Percentiles rank a stretch among this genome's conserved stretches.
Evolutionary conservation across 495 filamentous ascomycete species (phyloP).

Genomic region (Opeltia flavorubescens): DNA sequence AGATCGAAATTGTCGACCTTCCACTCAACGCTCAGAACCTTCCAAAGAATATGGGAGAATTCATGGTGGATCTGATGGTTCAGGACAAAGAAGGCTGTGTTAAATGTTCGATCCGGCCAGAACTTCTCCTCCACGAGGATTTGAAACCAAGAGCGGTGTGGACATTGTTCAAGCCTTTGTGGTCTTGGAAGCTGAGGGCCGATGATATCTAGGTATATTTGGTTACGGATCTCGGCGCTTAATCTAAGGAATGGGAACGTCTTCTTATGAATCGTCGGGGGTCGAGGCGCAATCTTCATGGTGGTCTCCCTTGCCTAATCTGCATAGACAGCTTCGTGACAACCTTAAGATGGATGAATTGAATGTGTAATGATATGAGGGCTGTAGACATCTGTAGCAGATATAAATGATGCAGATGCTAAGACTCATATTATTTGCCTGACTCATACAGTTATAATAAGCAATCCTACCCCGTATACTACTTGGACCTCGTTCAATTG

Average conservation of each 20-base stretch:
- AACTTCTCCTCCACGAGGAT: background rate
- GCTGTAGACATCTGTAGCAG: no score
- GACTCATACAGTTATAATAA: no score
- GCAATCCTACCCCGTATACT: no score
- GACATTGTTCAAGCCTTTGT: no score
- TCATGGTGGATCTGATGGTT: background rate
- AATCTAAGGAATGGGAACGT: background rate
- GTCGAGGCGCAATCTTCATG: no score
- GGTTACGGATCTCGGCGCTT: background rate
- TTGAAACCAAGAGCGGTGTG: background rate
- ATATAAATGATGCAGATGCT: no score
- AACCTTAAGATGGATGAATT: no score
- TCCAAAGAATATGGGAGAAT: background rate
- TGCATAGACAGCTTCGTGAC: background rate
- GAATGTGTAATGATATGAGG: no score
- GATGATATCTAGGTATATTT: background rate
- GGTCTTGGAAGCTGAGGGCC: background rate
- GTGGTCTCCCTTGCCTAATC: no score
- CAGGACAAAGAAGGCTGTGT: background rate
- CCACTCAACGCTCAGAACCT: background rate
- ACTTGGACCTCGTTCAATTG: no score
- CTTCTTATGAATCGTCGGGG: background rate
- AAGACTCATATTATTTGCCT: no score
- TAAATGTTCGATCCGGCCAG: background rate
- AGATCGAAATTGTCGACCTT: background rate